phyloP scores from a whole-genome alignment of 2,329 filamentous ascomycete species.

The Ramularia endophylla region DNA sequence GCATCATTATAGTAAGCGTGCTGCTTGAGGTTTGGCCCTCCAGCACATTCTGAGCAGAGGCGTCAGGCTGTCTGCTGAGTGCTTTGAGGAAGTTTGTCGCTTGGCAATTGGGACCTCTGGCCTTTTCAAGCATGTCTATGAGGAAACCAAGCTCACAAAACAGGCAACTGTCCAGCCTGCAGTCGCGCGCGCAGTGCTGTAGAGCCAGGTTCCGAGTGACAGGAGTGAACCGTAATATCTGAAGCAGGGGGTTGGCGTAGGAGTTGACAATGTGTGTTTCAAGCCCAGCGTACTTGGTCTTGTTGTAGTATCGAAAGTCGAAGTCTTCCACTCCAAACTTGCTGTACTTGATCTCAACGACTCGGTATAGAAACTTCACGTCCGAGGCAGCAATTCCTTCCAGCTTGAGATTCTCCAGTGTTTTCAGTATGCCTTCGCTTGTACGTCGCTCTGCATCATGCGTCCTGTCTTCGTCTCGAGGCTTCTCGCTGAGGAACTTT shows the following conservation, averaged over 20 bases:
- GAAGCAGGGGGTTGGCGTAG: conserved; percentile 86
- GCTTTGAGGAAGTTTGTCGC: conserved; percentile 92
- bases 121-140: conserved; percentile 97
- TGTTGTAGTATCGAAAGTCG: conserved; percentile 97
- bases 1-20: conserved; percentile 73
- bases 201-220: conserved; percentile 81
- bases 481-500: conserved; percentile 93
- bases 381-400: conserved; percentile 70
- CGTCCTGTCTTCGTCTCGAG: conserved; percentile 50
- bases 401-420: conserved; percentile 62
- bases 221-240: conserved; percentile 87
- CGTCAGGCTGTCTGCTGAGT: conserved; percentile 75
- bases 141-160: conserved; percentile 92
- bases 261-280: conserved; percentile 97
- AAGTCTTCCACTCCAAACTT: conserved; percentile 99
- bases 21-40: conserved; percentile 75
- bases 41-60: conserved; percentile 68
- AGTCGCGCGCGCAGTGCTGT: conserved; percentile 80
- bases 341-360: conserved; percentile 98
- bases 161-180: conserved; percentile 74
- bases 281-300: conserved; percentile 81
- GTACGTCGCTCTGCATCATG: conserved; percentile 37
- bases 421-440: conserved; percentile 56
- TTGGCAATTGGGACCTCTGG: conserved; percentile 87
- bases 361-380: conserved; percentile 81